phyloP scores from a whole-genome alignment of 768 basidiomycete species.

The Paxillus rubicundulus region DNA sequence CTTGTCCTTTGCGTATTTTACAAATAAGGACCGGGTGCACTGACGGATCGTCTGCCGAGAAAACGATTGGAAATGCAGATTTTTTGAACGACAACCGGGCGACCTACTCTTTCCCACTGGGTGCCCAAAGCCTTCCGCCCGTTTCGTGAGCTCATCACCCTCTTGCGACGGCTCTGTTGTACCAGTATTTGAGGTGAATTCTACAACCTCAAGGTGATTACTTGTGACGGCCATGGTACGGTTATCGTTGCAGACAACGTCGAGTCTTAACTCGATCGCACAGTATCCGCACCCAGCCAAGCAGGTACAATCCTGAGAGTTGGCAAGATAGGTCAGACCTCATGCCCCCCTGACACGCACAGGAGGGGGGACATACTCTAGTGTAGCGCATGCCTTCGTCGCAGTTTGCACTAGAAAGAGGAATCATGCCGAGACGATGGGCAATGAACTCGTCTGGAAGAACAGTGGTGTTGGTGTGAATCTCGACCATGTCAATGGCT shows the following conservation, averaged over 20 bases:
- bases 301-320: constrained; percentile 85
- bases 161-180: constrained; percentile 37
- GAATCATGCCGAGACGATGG: constrained; percentile 93
- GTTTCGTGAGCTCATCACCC: constrained; percentile 73
- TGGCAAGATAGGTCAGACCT: constrained; percentile 1
- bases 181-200: constrained; percentile 37
- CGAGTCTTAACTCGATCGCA: constrained; percentile 77
- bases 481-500: constrained; percentile 98
- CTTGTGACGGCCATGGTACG: constrained; percentile 86
- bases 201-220: constrained; percentile 69
- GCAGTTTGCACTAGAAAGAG: constrained; percentile 82
- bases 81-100: background rate
- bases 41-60: constrained; percentile 52
- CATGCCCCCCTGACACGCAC: background rate
- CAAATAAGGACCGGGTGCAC: constrained; percentile 76
- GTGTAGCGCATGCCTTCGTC: constrained; percentile 85
- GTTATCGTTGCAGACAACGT: constrained; percentile 69
- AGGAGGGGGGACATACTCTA: constrained; percentile 46
- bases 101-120: constrained; percentile 81
- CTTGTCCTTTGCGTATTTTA: constrained; percentile 93
- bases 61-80: constrained; percentile 4
- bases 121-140: constrained; percentile 71
- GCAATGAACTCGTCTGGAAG: constrained; percentile 97
- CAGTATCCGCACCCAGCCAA: constrained; percentile 81
- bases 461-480: constrained; percentile 87